Base-by-base conservation (phyloP, 495 filamentous ascomycete genomes). In the Pseudomonodictys pantanalensis region DNA sequence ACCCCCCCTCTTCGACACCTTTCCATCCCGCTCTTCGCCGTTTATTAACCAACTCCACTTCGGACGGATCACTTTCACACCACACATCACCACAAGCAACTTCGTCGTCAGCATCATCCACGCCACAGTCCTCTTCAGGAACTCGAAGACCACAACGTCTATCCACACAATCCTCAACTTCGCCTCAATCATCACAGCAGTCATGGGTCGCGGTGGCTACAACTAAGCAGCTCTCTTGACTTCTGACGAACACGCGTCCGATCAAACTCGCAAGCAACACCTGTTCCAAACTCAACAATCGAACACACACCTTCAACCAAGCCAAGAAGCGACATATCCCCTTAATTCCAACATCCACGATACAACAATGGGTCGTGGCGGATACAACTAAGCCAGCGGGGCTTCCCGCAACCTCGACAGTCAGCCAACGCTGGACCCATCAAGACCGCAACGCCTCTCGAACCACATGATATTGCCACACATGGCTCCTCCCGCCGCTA, bases 331-430 rank as follows among this genome's bases (percentile, higher is more conserved):
- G 29, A 53, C 45, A 26, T 24, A 52, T 33, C 39, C 17, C 44
- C 15, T 30, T 18, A 57, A 15, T n/a, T 45, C 22, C n/a, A 52
- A 0, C 41, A 45, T 10, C 24, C n/a, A 30, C 50, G 49, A 32
- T 53, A 22, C 63, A 54, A 71, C 52, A 65, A 76, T 79, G 73
- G 82, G 77, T 66, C 81, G 81, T 63, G 82, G 83, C 61, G 84
- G 78, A 25, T 81, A 79, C 71, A 81, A 78, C 72, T 77, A 70
- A 74, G 42, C 4, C 4, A n/a, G 15, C 11, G 25, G 39, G 18
- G 11, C 6, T 17, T 18, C 29, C 4, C 43, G 9, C 4, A 11
- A 6, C 22, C 43, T 17, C 17, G 10, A 49, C n/a, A n/a, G n/a
- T n/a, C n/a, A n/a, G n/a, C n/a, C n/a, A n/a, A n/a, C n/a, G n/a